Evolutionary conservation across 2,329 filamentous ascomycete genomes (phyloP).

Genomic region (Huntiella savannae): DNA sequence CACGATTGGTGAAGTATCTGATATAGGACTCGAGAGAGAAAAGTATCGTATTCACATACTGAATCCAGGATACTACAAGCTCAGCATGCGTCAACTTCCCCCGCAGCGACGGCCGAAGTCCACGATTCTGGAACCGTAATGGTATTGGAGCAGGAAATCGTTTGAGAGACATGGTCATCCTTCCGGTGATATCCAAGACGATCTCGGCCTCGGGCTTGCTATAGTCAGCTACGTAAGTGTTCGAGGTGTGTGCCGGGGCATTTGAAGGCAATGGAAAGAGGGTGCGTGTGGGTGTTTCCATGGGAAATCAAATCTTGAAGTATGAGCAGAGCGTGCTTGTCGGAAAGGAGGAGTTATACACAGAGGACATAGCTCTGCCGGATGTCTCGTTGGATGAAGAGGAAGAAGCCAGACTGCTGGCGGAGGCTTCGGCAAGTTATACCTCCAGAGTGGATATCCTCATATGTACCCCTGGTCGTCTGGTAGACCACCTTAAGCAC

Average conservation of each 20-base stretch:
- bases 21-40: too few species aligned
- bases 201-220: too few species aligned
- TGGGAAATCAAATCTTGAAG: constrained; percentile 61
- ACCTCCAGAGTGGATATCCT: constrained; percentile 67
- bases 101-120: too few species aligned
- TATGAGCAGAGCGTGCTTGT: constrained; percentile 35
- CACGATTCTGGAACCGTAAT: too few species aligned
- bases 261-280: constrained; percentile 41
- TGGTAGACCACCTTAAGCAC: constrained; percentile 76
- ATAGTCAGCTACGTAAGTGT: constrained; percentile 28
- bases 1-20: too few species aligned
- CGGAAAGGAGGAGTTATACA: constrained; percentile 17
- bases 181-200: too few species aligned
- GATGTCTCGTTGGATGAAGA: constrained; percentile 17
- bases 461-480: constrained; percentile 75
- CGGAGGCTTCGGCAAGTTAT: constrained; percentile 44
- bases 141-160: too few species aligned
- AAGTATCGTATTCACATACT: too few species aligned
- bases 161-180: too few species aligned
- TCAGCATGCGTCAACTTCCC: too few species aligned
- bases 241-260: constrained; percentile 51
- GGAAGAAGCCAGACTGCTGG: constrained; percentile 26
- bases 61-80: too few species aligned
- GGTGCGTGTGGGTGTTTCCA: constrained; percentile 60
- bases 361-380: constrained; percentile 18